Percentiles rank a stretch among this genome's conserved stretches.
Conservation (phyloP, 768 basidiomycete genomes). For the Lactarius sanguifluus region DNA sequence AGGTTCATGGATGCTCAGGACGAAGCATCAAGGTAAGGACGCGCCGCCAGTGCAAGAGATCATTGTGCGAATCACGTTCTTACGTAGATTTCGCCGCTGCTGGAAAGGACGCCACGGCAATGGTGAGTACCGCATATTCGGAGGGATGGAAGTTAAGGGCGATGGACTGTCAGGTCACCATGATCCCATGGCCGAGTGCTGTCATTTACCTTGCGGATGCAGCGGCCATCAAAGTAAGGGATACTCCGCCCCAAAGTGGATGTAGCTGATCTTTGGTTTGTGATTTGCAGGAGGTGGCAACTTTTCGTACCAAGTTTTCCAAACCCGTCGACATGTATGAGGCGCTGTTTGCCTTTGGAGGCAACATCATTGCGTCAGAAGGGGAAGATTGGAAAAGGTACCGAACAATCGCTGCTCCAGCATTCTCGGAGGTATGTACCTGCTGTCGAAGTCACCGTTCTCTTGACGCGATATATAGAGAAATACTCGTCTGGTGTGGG, state of each 20-base stretch:
- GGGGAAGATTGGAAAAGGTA: slow-evolving; percentile 66
- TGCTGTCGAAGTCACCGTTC: background rate
- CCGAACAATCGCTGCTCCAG: slow-evolving; percentile 60
- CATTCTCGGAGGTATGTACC: slow-evolving; percentile 55
- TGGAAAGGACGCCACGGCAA: slow-evolving; percentile 16
- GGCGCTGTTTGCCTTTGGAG: slow-evolving; percentile 51
- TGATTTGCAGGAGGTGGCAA: slow-evolving; percentile 49
- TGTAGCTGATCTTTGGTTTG: background rate
- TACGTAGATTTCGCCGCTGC: slow-evolving; percentile 17
- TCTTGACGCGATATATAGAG: slow-evolving; percentile 27
- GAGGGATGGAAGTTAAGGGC: background rate
- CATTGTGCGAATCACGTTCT: background rate
- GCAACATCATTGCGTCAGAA: slow-evolving; percentile 64
- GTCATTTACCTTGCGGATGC: slow-evolving; percentile 21
- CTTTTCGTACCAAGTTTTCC: slow-evolving; percentile 51
- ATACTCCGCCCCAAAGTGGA: background rate
- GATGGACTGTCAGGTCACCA: slow-evolving; percentile 1
- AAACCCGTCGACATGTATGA: slow-evolving; percentile 53
- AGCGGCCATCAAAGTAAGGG: slow-evolving; percentile 21
- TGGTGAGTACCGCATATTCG: background rate
- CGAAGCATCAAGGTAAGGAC: slow-evolving; percentile 12
- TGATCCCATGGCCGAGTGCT: slow-evolving; percentile 1
- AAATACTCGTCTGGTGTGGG: slow-evolving; percentile 43
- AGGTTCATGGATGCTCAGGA: background rate
- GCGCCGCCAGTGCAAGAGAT: background rate